These are phyloP conservation scores for Naematelia encephala DNA, from an alignment of 768 basidiomycete genomes.

Conservation along the genomic window DNA sequence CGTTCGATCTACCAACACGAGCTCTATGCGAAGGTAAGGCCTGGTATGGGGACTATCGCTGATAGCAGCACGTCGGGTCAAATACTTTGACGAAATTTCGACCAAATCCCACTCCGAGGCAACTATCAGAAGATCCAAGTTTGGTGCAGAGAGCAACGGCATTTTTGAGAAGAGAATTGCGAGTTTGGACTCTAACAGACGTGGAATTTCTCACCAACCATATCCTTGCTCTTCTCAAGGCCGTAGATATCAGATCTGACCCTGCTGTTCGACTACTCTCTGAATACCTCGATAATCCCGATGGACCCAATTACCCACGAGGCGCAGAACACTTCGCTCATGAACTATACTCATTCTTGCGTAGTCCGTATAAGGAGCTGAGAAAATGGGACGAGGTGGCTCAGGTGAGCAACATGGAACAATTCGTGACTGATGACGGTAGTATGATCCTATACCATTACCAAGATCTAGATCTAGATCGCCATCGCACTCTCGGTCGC, in stretches of 20 bases:
- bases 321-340: constrained; percentile 94
- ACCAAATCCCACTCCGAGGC: constrained; percentile 82
- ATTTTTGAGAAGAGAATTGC: constrained; percentile 79
- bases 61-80: constrained; percentile 76
- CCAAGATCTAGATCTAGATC: not conserved
- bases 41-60: not conserved
- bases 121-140: constrained; percentile 73
- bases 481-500: constrained; percentile 8
- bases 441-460: constrained; percentile 38
- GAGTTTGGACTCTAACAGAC: constrained; percentile 84
- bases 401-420: constrained; percentile 60
- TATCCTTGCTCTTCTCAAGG: constrained; percentile 83
- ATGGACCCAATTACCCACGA: constrained; percentile 56
- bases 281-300: constrained; percentile 75
- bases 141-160: constrained; percentile 63
- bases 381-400: constrained; percentile 73
- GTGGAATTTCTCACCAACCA: constrained; percentile 92
- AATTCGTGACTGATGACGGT: constrained; percentile 1
- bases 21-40: constrained; percentile 76
- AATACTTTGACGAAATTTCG: constrained; percentile 79
- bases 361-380: constrained; percentile 83
- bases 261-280: constrained; percentile 71
- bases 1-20: constrained; percentile 76
- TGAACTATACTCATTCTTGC: constrained; percentile 82
- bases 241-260: constrained; percentile 80